Evolutionary conservation across 495 filamentous ascomycete species (phyloP), one percentile per base, ranked within the genome.

Genomic region (Hamigera avellanea): DNA sequence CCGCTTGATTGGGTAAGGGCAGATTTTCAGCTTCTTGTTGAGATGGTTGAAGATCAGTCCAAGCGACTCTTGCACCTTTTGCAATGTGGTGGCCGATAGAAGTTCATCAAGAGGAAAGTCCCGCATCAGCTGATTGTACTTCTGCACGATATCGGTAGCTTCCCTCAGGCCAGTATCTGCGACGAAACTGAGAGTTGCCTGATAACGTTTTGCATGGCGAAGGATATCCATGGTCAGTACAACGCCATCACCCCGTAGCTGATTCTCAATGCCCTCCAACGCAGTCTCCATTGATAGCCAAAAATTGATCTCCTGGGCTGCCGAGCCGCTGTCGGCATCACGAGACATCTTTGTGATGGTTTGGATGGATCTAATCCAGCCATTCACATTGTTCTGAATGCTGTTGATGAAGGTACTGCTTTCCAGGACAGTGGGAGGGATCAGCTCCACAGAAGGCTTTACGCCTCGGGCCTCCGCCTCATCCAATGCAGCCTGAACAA

Each of bases 281-380:
- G 84, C 81, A 28, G 77, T 80, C 53, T 99, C 91, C 80, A 96
- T 93, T 1, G 85, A 86, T 27, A 96, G 59, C 91, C 91, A 99
- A 48, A 95, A 99, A 50, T 95, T 95, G 49, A 96, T 93, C 54
- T 99, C 91, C 54, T 95, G 93, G 14, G 81, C 85, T 8, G 91
- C 93, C 21, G 85, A 91, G 6, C 86, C 86, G 31, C 82, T 86
- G 19, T 80, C 77, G 4, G 85, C 80, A 48, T 96, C 91, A 44
- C 86, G 73, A 23, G 86, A 82, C 67, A 93, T 82, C 62, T 87
- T 91, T 10, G 91, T 96, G 50, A 95, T 88, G n/a, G 81, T 80
- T 58, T 93, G 87, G 41, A 99, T 96, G 8, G 88, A 93, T 62
- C 93, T 86, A 59, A 95, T 95, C 91, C 91, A 99, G 44, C 78